A percentile compares a stretch with the other conserved stretches of the same genome.
These are phyloP conservation scores for Cardiospermum halicacabum DNA, from an alignment of 345 rosid species.

Conservation along the genomic window DNA sequence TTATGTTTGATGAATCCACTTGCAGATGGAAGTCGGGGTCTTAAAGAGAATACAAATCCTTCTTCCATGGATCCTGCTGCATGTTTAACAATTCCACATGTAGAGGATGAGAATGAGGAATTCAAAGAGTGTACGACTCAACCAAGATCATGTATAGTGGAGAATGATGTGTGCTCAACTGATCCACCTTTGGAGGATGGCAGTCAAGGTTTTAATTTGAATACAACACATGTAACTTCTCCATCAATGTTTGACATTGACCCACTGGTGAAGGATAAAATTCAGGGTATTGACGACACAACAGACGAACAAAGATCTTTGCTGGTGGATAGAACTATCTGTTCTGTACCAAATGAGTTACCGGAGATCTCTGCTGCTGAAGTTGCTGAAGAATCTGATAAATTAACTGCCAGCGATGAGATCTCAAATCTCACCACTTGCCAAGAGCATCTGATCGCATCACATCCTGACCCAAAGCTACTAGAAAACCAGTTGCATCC, in stretches of 20 bases:
- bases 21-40: neutral
- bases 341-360: conserved; percentile 24
- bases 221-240: neutral
- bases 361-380: conserved; percentile 22
- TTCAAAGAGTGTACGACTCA: conserved; percentile 23
- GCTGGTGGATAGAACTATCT: conserved; percentile 20
- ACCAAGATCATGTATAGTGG: conserved; percentile 12
- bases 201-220: neutral
- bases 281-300: conserved; percentile 18
- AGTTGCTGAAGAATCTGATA: conserved; percentile 22
- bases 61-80: neutral
- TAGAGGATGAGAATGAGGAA: conserved; percentile 11
- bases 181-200: neutral
- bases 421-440: conserved; percentile 12
- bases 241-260: neutral
- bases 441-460: conserved; percentile 15
- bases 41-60: neutral
- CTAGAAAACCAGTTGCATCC: conserved; percentile 30
- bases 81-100: neutral
- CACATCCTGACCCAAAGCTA: conserved; percentile 20
- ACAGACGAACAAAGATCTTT: conserved; percentile 12
- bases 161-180: conserved; percentile 16
- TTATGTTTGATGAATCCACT: conserved; percentile 1
- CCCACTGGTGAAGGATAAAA: conserved; percentile 5
- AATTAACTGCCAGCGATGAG: conserved; percentile 14